Evolutionary conservation across 495 filamentous ascomycete genomes (phyloP).

Genomic region (Xylona heveae): DNA sequence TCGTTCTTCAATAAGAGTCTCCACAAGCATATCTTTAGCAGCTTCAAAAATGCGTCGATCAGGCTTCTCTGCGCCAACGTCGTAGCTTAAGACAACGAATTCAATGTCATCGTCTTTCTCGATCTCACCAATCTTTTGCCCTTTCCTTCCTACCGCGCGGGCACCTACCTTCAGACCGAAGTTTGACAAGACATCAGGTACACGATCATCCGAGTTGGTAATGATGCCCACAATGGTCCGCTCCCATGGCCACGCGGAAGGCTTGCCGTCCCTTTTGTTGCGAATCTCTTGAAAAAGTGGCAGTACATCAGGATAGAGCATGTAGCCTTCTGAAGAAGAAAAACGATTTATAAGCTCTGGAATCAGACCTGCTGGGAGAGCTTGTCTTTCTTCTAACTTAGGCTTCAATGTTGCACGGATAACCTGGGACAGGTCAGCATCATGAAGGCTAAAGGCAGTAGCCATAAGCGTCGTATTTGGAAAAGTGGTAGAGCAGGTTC

Average conservation of each 20-base stretch:
- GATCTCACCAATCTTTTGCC: slow-evolving; percentile 1
- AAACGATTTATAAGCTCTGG: slow-evolving; percentile 37
- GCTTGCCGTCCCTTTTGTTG: slow-evolving; percentile 4
- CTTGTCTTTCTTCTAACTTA: slow-evolving; percentile 9
- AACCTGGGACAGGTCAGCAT: slow-evolving; percentile 11
- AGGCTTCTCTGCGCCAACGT: slow-evolving; percentile 51
- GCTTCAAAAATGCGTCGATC: slow-evolving; percentile 38
- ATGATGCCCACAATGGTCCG: slow-evolving; percentile 39
- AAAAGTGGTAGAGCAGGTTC: too few species aligned
- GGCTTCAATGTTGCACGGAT: slow-evolving; percentile 22
- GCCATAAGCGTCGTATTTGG: too few species aligned
- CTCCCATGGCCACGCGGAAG: slow-evolving; percentile 13
- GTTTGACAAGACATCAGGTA: slow-evolving; percentile 34
- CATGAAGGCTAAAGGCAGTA: too few species aligned
- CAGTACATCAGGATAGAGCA: slow-evolving; percentile 28
- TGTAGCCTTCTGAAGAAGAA: slow-evolving; percentile 37
- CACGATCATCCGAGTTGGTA: slow-evolving; percentile 60
- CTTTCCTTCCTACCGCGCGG: slow-evolving; percentile 4
- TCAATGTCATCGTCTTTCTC: slow-evolving; percentile 28
- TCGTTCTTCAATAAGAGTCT: slow-evolving; percentile 6
- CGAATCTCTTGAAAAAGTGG: slow-evolving; percentile 28
- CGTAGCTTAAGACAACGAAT: slow-evolving; percentile 51
- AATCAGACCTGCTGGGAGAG: slow-evolving; percentile 26
- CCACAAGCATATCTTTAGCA: slow-evolving; percentile 19
- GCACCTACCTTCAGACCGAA: slow-evolving; percentile 35